Evolutionary conservation across 192 early-diverging fungal species (phyloP).

Genomic region (Chytriomyces confervae): DNA sequence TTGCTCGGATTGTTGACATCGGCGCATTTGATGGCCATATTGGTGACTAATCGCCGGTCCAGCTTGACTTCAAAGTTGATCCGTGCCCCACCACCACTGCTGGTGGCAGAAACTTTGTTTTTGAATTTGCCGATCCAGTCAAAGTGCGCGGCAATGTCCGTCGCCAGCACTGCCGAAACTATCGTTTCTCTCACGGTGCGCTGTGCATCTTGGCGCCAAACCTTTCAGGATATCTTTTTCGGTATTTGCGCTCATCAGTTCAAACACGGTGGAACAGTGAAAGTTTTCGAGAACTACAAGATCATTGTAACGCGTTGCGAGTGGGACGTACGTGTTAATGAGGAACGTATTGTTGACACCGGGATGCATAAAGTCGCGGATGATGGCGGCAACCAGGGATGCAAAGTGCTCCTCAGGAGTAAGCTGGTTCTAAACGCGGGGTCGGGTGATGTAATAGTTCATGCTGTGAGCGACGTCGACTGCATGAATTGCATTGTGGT

Average conservation of each 20-base stretch:
- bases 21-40: conserved; percentile 62
- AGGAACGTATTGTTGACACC: conserved; percentile 96
- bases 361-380: conserved; percentile 74
- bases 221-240: conserved; percentile 49
- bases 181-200: conserved; percentile 49
- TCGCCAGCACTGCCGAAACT: conserved; percentile 58
- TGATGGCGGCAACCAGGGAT: conserved; percentile 54
- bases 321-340: conserved; percentile 77
- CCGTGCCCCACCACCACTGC: too few species aligned
- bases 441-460: conserved; percentile 66
- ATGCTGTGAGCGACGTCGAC: conserved; percentile 93
- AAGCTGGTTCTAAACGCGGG: conserved; percentile 37
- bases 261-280: conserved; percentile 64
- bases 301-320: conserved; percentile 93
- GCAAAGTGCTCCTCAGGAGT: conserved; percentile 48
- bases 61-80: conserved; percentile 45
- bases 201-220: conserved; percentile 42
- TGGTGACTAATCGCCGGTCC: conserved; percentile 48
- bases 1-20: conserved; percentile 63
- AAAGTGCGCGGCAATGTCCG: conserved; percentile 63
- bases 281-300: conserved; percentile 92
- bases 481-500: conserved; percentile 95
- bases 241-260: conserved; percentile 42
- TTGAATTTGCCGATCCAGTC: conserved; percentile 62
- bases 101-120: conserved; percentile 43